Evolutionary conservation across 176 grass and related monocot genomes (phyloP).

Genomic region (Phoenix dactylifera): DNA sequence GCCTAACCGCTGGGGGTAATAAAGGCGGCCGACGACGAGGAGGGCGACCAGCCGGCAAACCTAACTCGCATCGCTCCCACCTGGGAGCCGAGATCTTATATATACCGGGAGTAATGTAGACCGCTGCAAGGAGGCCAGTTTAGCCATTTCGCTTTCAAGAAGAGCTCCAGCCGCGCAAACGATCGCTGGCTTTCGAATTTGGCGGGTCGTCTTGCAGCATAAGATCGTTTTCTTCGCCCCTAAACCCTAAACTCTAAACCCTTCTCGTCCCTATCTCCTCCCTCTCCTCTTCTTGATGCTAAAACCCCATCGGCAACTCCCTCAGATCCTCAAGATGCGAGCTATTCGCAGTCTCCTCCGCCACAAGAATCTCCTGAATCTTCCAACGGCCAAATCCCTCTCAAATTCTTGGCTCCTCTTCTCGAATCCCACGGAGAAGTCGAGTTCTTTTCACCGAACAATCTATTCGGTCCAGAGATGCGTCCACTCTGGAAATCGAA

Average conservation of each 20-base stretch:
- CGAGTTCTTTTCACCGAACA: neutral
- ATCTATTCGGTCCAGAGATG: neutral
- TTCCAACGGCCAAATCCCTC: neutral
- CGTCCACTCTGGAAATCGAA: neutral
- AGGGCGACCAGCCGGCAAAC: no score
- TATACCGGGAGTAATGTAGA: no score
- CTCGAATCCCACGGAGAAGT: neutral
- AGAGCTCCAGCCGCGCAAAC: no score
- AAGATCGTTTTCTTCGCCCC: neutral
- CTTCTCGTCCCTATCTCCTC: neutral
- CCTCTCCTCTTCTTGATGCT: neutral
- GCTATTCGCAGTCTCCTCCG: slow-evolving; percentile 1
- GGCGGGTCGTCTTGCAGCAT: no score
- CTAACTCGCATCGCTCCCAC: no score
- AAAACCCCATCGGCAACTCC: neutral
- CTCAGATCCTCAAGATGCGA: slow-evolving; percentile 2
- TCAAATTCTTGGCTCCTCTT: neutral
- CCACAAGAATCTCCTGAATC: neutral
- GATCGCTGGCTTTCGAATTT: no score
- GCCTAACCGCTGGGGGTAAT: no score
- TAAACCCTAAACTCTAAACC: slow-evolving; percentile 3
- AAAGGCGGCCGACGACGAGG: no score
- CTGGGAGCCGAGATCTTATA: no score
- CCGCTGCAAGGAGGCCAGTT: no score
- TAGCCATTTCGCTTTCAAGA: no score